Base-by-base conservation (phyloP, 805 yeast species). In the Clavispora fructus region DNA sequence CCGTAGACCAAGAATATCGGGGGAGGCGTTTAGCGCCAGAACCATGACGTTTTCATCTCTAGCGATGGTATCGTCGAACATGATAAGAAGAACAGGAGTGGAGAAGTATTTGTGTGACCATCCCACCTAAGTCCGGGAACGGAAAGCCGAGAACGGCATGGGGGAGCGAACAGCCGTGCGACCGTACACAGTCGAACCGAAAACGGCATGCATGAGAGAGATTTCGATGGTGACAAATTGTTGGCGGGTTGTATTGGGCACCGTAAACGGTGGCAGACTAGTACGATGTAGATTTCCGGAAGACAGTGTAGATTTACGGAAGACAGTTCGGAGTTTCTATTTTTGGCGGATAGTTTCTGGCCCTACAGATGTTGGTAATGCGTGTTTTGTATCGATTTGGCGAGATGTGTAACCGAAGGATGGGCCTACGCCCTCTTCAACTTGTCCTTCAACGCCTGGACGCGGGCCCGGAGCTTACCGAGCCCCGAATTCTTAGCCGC, bases 31-130 rank as follows among this genome's bases (percentile, higher is more conserved):
- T 7, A 29, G 10, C 25, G 49, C 26, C 37, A 45, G 35, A 12
- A 50, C 17, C 6, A 55, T 35, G 19, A 50, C 11, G 39, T 57
- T 51, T 16, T 57, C 61, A 12, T 57, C 61, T 13, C 41, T 42
- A 6, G 46, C 10, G 26, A 57, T 49, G 13, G 44, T 29, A 32
- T 57, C 61, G 32, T 57, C 61, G 45, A 57, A 47, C 50, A 47
- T 45, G 46, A 10, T 7, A 25, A 35, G 26, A 25, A 8, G 17
- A 17, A 23, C 26, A 6, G 6, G 16, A 6, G 27, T 35, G 8
- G 27, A 23, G 5, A 33, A 14, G 19, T 4, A 12, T 9, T 33
- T 16, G 32, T 12, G 14, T 30, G 5, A 30, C 7, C 7, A 11
- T 30, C 7, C 14, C 14, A 4, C 32, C 32, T 7, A 30, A 30